These are phyloP conservation scores for Dipodascus geniculatus DNA, from an alignment of 805 yeast species.

Conservation along the genomic window DNA sequence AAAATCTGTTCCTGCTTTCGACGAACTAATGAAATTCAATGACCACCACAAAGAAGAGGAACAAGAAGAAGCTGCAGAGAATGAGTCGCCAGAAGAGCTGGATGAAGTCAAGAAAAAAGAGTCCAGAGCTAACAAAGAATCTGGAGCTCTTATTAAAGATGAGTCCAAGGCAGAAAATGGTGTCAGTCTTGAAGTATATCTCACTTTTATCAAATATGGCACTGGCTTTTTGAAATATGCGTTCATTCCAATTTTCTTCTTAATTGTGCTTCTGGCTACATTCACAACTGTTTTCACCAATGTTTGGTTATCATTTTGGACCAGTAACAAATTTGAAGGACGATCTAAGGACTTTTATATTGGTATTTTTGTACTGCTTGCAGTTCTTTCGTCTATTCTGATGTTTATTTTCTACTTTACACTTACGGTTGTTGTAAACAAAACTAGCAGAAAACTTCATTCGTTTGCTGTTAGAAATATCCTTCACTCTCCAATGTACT, in stretches of 20 bases:
- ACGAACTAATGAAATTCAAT: conserved; percentile 25
- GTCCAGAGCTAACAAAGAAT: conserved; percentile 14
- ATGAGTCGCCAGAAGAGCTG: conserved; percentile 6
- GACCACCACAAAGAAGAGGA: conserved; percentile 16
- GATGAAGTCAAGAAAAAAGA: conserved; percentile 12
- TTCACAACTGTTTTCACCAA: conserved; percentile 47
- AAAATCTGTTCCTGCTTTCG: conserved; percentile 34
- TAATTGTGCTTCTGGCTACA: conserved; percentile 45
- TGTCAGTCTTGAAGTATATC: conserved; percentile 34
- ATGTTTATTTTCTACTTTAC: conserved; percentile 33
- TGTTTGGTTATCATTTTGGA: conserved; percentile 82
- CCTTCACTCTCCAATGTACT: conserved; percentile 71
- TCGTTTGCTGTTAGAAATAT: conserved; percentile 46
- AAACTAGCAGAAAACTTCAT: conserved; percentile 49
- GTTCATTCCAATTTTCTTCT: conserved; percentile 22
- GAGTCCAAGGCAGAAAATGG: conserved; percentile 22
- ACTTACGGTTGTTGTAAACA: conserved; percentile 33
- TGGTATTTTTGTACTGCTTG: conserved; percentile 43
- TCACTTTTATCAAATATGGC: conserved; percentile 41
- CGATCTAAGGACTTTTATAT: conserved; percentile 47
- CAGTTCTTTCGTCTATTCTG: conserved; percentile 43
- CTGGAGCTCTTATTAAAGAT: conserved; percentile 18
- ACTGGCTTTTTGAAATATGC: conserved; percentile 31
- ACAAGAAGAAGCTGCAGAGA: conserved; percentile 11
- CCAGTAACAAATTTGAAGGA: conserved; percentile 39